Base-by-base conservation (phyloP, 257 asterid species). In the Cordia subcordata region DNA sequence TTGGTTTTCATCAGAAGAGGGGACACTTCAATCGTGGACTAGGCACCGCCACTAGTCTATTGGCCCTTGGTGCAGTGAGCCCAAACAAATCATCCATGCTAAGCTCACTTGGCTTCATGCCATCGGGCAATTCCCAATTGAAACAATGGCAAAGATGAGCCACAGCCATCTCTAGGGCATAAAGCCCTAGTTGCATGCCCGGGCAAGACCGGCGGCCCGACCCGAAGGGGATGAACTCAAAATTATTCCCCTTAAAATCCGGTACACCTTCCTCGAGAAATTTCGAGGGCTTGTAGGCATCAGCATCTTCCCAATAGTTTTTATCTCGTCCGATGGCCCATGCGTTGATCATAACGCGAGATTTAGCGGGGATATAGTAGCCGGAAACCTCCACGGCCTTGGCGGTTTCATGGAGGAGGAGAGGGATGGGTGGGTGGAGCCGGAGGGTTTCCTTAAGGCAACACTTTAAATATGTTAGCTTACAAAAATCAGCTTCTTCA, bases 161-260 rank as follows among this genome's bases (percentile, higher is more conserved):
- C 76, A 75, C 69, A 53, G 75, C 68, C 76, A 65, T 47, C 15
- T 78, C 79, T 21, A 81, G 57, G 10, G 75, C 72, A 35, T 75
- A 64, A 6, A 75, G 68, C 19, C 80, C 87, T 3, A 81, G 46
- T 18, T 73, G 82, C 82, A 75, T 78, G 16, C 87, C 87, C 17
- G 84, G 84, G 60, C 82, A 81, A 16, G 82, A 75, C 4, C 87
- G 72, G 60, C 84, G 71, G 0, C 84, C 87, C 23, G 84, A 67
- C 60, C 87, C 84, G 63, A 81, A 81, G 0, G 84, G 84, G 2
- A 81, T 69, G 67, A 78, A 75, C 72, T 78, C 84, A 45, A 65
- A 81, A 40, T 78, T 60, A 45, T 66, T 49, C 10, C 84, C 84
- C 37, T 57, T 78, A 53, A 75, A 65, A 58, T 81, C 80, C 0